phyloP scores from a whole-genome alignment of 345 rosid species.

The Populus nigra region DNA sequence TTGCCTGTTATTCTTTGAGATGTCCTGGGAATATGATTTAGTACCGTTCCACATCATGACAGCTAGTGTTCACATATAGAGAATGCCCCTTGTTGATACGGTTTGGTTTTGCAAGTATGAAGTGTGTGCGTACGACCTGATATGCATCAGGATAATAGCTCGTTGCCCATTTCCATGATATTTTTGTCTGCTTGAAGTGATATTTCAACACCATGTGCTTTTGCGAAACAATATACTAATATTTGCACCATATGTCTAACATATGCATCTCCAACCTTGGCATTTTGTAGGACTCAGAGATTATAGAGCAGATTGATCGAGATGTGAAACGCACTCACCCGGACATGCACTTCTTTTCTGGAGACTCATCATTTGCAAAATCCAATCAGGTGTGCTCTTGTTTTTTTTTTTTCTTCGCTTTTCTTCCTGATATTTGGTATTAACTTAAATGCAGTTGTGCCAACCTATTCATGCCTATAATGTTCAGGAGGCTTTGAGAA shows the following conservation, averaged over 20 bases:
- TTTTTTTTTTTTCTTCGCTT: slow-evolving; percentile 3
- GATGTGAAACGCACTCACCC: slow-evolving; percentile 99
- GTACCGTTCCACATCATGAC: background rate
- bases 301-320: slow-evolving; percentile 89
- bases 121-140: background rate
- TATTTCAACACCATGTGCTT: background rate
- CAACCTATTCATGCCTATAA: slow-evolving; percentile 15
- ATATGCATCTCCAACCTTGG: slow-evolving; percentile 9
- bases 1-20: background rate
- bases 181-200: background rate
- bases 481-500: slow-evolving; percentile 81
- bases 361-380: slow-evolving; percentile 70
- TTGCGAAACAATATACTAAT: slow-evolving; percentile 1
- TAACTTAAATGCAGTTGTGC: slow-evolving; percentile 16
- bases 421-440: background rate
- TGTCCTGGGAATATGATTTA: background rate
- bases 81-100: background rate
- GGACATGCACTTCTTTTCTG: slow-evolving; percentile 89
- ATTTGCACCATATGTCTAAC: slow-evolving; percentile 7
- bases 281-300: slow-evolving; percentile 71
- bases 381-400: slow-evolving; percentile 65
- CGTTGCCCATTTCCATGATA: background rate
- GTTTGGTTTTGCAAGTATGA: background rate
- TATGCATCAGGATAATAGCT: background rate
- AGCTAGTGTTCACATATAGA: background rate